These are phyloP conservation scores for Thraustochytrium striatum DNA, from an alignment of 352 stramenopile species.

Conservation along the genomic window DNA sequence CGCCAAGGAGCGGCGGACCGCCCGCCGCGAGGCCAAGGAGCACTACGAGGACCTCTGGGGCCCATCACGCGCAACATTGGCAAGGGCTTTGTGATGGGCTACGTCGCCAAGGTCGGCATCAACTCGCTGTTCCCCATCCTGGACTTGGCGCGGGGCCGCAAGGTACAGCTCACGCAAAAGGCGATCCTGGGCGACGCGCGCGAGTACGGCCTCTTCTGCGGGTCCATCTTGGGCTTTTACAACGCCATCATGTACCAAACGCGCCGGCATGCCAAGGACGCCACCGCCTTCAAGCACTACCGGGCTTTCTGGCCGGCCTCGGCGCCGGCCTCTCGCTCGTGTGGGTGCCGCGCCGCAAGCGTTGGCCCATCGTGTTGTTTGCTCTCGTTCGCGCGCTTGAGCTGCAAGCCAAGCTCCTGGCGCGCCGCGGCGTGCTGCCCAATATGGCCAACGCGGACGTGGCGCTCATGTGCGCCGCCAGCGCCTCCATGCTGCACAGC, in stretches of 20 bases:
- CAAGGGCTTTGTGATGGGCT: conserved; percentile 38
- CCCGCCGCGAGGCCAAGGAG: too few relatives aligned
- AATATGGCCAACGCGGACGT: conserved; percentile 13
- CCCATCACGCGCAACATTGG: conserved; percentile 47
- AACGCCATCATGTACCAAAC: conserved; percentile 22
- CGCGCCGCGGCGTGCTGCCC: neutral
- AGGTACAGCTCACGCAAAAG: neutral
- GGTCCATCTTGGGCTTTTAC: conserved; percentile 18
- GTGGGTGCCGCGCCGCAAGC: conserved; percentile 7
- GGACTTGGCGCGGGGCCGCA: neutral
- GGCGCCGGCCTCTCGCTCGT: neutral
- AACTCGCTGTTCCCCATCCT: conserved; percentile 40
- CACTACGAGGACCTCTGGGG: conserved; percentile 44
- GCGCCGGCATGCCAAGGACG: neutral
- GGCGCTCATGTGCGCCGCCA: conserved; percentile 25
- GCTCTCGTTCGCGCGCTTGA: conserved; percentile 29
- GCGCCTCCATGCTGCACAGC: conserved; percentile 46
- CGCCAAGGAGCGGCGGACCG: neutral
- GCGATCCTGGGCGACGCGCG: conserved; percentile 9
- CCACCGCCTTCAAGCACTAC: neutral
- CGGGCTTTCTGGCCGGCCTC: conserved; percentile 15
- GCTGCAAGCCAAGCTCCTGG: conserved; percentile 23
- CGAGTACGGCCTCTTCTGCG: conserved; percentile 31
- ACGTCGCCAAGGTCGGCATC: neutral
- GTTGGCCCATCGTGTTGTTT: conserved; percentile 30